Conservation (phyloP, 768 basidiomycete genomes). For the Pleurotus pulmonarius region DNA sequence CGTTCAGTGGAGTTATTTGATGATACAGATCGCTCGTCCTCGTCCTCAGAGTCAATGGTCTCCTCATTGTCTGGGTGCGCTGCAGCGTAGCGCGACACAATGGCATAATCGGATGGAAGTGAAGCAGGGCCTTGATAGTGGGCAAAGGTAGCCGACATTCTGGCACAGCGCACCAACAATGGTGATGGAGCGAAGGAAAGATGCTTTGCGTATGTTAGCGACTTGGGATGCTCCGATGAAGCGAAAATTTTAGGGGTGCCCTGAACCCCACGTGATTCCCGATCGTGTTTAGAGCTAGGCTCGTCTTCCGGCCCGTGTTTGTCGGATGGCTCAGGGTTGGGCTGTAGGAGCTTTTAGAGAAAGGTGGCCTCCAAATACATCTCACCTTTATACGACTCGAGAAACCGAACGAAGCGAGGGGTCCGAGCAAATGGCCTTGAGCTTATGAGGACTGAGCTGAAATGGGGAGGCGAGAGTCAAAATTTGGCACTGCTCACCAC, state of each 20-base stretch:
- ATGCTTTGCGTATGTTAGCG: background rate
- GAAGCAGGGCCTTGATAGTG: slow-evolving; percentile 57
- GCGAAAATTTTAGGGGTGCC: slow-evolving; percentile 1
- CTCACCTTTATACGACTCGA: no score
- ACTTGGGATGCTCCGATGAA: background rate
- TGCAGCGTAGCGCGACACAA: slow-evolving; percentile 49
- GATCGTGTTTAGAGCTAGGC: background rate
- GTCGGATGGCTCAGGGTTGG: background rate
- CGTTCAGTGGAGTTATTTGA: slow-evolving; percentile 12
- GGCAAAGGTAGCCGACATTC: slow-evolving; percentile 46
- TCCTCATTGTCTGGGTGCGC: slow-evolving; percentile 14
- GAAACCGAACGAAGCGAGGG: no score
- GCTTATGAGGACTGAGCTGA: no score
- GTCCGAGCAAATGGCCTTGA: no score
- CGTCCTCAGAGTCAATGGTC: slow-evolving; percentile 14
- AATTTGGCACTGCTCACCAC: no score
- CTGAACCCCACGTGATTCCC: background rate
- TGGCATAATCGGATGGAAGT: slow-evolving; percentile 62
- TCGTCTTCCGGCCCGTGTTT: background rate
- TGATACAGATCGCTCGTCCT: slow-evolving; percentile 11
- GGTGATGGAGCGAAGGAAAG: slow-evolving; percentile 1
- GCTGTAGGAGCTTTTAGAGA: no score
- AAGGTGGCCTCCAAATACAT: no score
- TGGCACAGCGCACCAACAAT: background rate
- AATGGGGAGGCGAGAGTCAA: no score